These are phyloP conservation scores for Candida fluviatilis DNA, from an alignment of 805 yeast genomes.

Conservation along the genomic window DNA sequence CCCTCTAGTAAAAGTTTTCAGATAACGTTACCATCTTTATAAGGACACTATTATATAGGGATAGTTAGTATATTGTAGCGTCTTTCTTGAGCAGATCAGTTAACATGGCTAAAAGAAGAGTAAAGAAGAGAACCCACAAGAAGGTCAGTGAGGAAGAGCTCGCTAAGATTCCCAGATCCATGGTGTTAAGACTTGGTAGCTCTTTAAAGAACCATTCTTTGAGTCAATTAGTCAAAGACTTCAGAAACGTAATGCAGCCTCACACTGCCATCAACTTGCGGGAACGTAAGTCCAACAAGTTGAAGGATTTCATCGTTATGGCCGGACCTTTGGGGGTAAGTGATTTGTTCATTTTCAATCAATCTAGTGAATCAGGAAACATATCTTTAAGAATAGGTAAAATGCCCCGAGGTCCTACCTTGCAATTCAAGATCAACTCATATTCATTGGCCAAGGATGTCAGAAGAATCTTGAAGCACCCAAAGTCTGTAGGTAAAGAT, in stretches of 20 bases:
- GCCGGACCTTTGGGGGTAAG: constrained; percentile 94
- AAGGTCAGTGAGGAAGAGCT: constrained; percentile 58
- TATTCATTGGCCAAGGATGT: constrained; percentile 85
- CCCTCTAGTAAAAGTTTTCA: neutral
- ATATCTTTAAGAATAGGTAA: constrained; percentile 80
- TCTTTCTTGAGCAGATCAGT: no score
- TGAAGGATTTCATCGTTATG: constrained; percentile 96
- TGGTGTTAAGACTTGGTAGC: constrained; percentile 86
- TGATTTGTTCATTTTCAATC: constrained; percentile 83
- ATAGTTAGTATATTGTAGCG: no score
- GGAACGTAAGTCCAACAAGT: constrained; percentile 81
- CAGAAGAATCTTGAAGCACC: constrained; percentile 60
- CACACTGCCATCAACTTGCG: constrained; percentile 87
- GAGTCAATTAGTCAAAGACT: constrained; percentile 79
- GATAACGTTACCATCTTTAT: no score
- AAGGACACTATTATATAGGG: no score
- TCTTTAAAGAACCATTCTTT: constrained; percentile 76
- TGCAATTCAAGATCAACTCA: constrained; percentile 71
- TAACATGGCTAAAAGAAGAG: constrained; percentile 43
- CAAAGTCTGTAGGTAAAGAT: constrained; percentile 71
- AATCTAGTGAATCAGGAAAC: constrained; percentile 72
- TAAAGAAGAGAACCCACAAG: constrained; percentile 86
- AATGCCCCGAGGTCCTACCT: constrained; percentile 92
- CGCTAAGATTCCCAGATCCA: constrained; percentile 80
- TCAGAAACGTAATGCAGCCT: constrained; percentile 91